Base-by-base conservation (phyloP, 2,329 filamentous ascomycete genomes). In the Zarea fungicola region DNA sequence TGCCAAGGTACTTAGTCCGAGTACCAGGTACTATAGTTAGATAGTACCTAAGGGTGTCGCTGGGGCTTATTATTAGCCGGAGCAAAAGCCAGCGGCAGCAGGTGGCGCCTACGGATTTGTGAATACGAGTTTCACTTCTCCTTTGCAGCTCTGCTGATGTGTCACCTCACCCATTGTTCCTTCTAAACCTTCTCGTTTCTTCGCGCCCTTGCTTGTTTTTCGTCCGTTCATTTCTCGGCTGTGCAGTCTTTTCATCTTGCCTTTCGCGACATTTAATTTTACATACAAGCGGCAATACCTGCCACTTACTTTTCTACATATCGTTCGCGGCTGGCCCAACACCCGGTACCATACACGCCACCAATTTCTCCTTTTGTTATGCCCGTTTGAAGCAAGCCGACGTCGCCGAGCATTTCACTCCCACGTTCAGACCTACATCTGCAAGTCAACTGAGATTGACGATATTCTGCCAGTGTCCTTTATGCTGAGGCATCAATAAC, bases 121-220 rank as follows among this genome's bases (percentile, higher is more conserved):
- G 46, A 50, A 50, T 45, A 45, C 41, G 48, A 45, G 48, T 43
- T 26, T 49, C 34, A 40, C 41, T 25, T 26, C 47, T 48, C 45
- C 45, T 41, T 41, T 48, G 19, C 28, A 25, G 14, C 22, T n/a
- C 34, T 26, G 21, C 4, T 39, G 21, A 6, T 36, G 37, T 48
- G 28, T 41, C 37, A 36, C 37, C 35, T 48, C 23, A 18, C 9
- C 18, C 25, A 26, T 45, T 23, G 5, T 21, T 36, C 40, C 21
- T 32, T 10, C n/a, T 9, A 19, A 11, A 19, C 4, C 31, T n/a
- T 25, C 29, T 28, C 22, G 6, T 36, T 43, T 23, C 8, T 14
- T 14, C 14, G 8, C 28, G 28, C 28, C 28, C 28, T 8, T 34
- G 10, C 6, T 34, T 16, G 9, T 8, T 34, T 6, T 34, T 34